Conservation (phyloP, 1,139 yeast species). For the Yamadazyma siamensis region DNA sequence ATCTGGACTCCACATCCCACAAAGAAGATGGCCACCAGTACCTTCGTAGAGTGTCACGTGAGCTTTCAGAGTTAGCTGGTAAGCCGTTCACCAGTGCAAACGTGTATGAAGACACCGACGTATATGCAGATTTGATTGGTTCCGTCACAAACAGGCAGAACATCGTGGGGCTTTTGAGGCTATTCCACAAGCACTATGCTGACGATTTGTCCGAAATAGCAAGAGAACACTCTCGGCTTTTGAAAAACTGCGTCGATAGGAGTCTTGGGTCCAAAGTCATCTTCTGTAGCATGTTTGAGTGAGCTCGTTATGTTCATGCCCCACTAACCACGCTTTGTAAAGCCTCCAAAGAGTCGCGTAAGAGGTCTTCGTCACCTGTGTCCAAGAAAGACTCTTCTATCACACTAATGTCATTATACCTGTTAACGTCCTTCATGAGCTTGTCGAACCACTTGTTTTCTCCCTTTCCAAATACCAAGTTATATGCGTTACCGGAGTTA, state of each 20-base stretch:
- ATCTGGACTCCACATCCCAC: slow-evolving; percentile 9
- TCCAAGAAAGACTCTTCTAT: slow-evolving; percentile 19
- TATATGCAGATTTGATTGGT: slow-evolving; percentile 15
- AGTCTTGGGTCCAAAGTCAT: slow-evolving; percentile 12
- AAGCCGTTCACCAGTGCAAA: slow-evolving; percentile 17
- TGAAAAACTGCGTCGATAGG: slow-evolving; percentile 13
- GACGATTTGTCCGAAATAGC: slow-evolving; percentile 13
- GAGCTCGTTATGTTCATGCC: too few species aligned
- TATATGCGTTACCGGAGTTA: slow-evolving; percentile 68
- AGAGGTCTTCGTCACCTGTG: slow-evolving; percentile 24
- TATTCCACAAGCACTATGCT: slow-evolving; percentile 9
- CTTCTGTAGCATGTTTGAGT: slow-evolving; percentile 15
- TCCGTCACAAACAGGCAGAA: slow-evolving; percentile 19
- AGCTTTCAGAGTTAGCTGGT: slow-evolving; percentile 20
- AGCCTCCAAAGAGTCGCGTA: slow-evolving; percentile 20
- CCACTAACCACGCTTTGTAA: too few species aligned
- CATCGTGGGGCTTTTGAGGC: slow-evolving; percentile 36
- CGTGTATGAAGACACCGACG: slow-evolving; percentile 15
- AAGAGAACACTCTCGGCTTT: slow-evolving; percentile 14
- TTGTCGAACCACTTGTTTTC: slow-evolving; percentile 66
- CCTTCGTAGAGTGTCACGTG: slow-evolving; percentile 30
- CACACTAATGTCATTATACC: slow-evolving; percentile 22
- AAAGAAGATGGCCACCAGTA: slow-evolving; percentile 41
- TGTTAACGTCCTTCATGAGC: slow-evolving; percentile 42
- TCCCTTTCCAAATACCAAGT: slow-evolving; percentile 68